phyloP scores from a whole-genome alignment of 257 asterid species.

The Solanum chaucha region DNA sequence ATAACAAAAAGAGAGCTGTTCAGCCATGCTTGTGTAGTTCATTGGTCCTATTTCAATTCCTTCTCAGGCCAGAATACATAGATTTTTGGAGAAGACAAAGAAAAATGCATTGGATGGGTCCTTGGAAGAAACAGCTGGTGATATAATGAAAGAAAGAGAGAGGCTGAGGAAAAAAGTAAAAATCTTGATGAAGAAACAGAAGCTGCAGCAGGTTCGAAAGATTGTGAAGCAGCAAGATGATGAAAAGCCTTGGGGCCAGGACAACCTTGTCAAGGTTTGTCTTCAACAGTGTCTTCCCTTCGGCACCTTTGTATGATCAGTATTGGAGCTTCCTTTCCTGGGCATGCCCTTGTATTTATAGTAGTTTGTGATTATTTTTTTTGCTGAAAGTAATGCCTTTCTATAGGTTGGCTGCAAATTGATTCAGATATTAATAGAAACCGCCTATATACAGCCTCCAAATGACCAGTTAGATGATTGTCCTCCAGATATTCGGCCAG shows the following conservation, averaged over 20 bases:
- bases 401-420: slow-evolving; percentile 82
- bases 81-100: slow-evolving; percentile 65
- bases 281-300: not conserved
- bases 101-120: slow-evolving; percentile 53
- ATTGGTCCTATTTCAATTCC: slow-evolving; percentile 9
- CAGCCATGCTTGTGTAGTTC: not conserved
- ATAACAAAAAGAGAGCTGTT: not conserved
- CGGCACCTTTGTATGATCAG: not conserved
- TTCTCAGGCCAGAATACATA: slow-evolving; percentile 71
- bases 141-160: slow-evolving; percentile 35
- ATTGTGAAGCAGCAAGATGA: slow-evolving; percentile 63
- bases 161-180: slow-evolving; percentile 60
- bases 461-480: slow-evolving; percentile 54
- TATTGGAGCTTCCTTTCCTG: not conserved
- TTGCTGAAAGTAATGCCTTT: slow-evolving; percentile 5
- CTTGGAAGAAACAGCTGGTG: slow-evolving; percentile 43
- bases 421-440: slow-evolving; percentile 70
- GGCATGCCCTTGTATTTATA: not conserved
- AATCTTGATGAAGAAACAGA: slow-evolving; percentile 68
- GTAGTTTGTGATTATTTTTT: not conserved
- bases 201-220: slow-evolving; percentile 48
- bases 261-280: slow-evolving; percentile 70
- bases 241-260: slow-evolving; percentile 80
- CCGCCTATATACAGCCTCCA: slow-evolving; percentile 89
- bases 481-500: slow-evolving; percentile 88